Evolutionary conservation across 1,284 basidiomycete genomes (phyloP), one percentile per base, ranked within the genome.

Genomic region (Ganoderma lucidum): DNA sequence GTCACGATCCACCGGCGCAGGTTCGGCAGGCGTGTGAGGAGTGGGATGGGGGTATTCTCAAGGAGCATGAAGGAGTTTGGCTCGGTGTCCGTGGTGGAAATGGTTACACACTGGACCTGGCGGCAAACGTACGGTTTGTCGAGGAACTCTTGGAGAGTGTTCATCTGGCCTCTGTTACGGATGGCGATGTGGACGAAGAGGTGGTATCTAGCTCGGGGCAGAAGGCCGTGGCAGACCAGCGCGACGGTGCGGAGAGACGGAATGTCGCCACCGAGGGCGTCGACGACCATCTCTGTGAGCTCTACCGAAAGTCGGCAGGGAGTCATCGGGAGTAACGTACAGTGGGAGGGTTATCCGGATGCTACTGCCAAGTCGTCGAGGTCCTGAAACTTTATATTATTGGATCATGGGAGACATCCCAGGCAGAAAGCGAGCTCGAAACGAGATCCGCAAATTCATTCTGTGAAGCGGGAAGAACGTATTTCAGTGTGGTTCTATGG

Each of bases 201-300:
- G 32, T 56, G 30, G 17, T 32, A 56, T 6, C 55, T 30, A 2
- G 55, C 30, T 30, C 55, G 55, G 3, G 55, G 55, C 2, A 56
- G 30, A 14, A 56, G 55, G 30, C 17, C 30, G 55, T 35, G 55
- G 17, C 30, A 56, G 30, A 56, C 55, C 4, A 56, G 30, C 6
- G 55, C 55, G 55, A 56, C 55, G 14, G 28, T 8, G 55, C 55
- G 55, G 32, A 56, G 55, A 56, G 55, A 56, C 30, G 55, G 55
- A n/a, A 56, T 5, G 32, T 56, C 55, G 17, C 17, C 32, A 19
- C 30, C 32, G 32, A 56, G 55, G 17, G 6, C 30, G 32, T 56
- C 55, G 55, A 56, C 14, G 55, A 56, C 55, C 55, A 56, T 32
- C 32, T 56, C 55, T 32, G 6, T 19, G 30, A 56, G 15, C 55